Evolutionary conservation across 2,329 filamentous ascomycete species (phyloP).

Genomic region (Kalmusia sp.): DNA sequence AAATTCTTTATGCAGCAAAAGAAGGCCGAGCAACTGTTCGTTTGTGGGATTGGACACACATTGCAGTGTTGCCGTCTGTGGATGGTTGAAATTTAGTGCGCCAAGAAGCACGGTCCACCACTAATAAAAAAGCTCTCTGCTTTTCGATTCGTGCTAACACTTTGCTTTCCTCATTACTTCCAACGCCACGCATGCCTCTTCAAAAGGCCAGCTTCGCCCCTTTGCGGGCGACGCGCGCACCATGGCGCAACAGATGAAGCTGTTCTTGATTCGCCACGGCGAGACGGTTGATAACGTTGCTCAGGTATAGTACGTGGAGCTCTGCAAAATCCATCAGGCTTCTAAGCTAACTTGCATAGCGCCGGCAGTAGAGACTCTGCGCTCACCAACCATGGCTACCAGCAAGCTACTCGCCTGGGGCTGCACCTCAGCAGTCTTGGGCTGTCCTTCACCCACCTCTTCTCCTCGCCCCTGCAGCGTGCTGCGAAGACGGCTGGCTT

Average conservation of each 20-base stretch:
- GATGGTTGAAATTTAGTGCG: too few species aligned
- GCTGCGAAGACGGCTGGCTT: conserved; percentile 75
- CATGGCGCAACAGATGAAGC: conserved; percentile 57
- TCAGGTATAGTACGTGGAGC: conserved; percentile 67
- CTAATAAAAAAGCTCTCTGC: too few species aligned
- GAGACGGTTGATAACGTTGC: conserved; percentile 92
- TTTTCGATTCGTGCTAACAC: too few species aligned
- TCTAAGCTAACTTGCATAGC: conserved; percentile 53
- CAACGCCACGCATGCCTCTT: conserved; percentile 8
- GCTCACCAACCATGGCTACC: conserved; percentile 80
- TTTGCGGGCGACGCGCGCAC: conserved; percentile 18
- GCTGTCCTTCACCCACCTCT: conserved; percentile 73
- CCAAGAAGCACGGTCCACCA: too few species aligned
- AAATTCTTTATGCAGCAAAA: too few species aligned
- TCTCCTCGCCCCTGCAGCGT: conserved; percentile 79
- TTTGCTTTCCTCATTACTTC: neutral
- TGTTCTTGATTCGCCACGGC: conserved; percentile 85
- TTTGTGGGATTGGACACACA: too few species aligned
- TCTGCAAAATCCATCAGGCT: conserved; percentile 10
- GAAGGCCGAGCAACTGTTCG: too few species aligned
- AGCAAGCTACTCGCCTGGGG: conserved; percentile 78
- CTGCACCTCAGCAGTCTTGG: conserved; percentile 68
- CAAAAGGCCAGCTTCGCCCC: conserved; percentile 15
- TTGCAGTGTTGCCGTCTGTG: too few species aligned
- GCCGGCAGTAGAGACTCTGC: conserved; percentile 82